Percentiles rank a stretch among this genome's conserved stretches.
phyloP scores from a whole-genome alignment of 2,329 filamentous ascomycete genomes.

The Botrytis galanthina region DNA sequence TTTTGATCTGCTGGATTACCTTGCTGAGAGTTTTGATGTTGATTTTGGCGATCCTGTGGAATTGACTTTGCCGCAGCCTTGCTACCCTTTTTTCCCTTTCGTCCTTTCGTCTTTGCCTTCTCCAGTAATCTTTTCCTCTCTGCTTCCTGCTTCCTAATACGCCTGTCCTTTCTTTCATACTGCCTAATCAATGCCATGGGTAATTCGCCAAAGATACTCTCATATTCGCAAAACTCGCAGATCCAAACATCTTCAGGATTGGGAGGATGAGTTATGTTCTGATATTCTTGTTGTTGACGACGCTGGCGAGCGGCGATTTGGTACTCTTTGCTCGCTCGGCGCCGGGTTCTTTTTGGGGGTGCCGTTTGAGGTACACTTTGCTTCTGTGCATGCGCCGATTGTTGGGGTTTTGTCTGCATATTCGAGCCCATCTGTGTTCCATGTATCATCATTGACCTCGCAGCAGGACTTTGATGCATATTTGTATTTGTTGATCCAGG shows the following conservation, averaged over 20 bases:
- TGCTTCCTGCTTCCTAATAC: constrained; percentile 78
- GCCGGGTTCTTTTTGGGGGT: constrained; percentile 60
- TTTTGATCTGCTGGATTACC: constrained; percentile 35
- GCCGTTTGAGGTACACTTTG: constrained; percentile 36
- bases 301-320: constrained; percentile 73
- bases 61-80: constrained; percentile 47
- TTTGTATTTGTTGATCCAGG: constrained; percentile 48
- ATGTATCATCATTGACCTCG: constrained; percentile 36
- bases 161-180: constrained; percentile 92
- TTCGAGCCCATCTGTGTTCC: constrained; percentile 39
- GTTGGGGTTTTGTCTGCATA: constrained; percentile 37
- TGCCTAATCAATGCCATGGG: constrained; percentile 82
- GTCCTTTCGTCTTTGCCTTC: constrained; percentile 89
- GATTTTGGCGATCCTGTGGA: constrained; percentile 33
- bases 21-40: constrained; percentile 41
- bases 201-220: constrained; percentile 86
- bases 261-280: constrained; percentile 73
- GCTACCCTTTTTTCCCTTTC: constrained; percentile 80
- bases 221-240: constrained; percentile 98
- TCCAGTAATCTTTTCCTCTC: constrained; percentile 82
- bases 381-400: constrained; percentile 40
- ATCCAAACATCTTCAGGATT: constrained; percentile 79
- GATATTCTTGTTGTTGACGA: constrained; percentile 71
- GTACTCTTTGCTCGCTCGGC: constrained; percentile 69
- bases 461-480: constrained; percentile 31